These are phyloP conservation scores for Fusarium oxysporum DNA, from an alignment of 2,329 filamentous ascomycete species.

Conservation along the genomic window DNA sequence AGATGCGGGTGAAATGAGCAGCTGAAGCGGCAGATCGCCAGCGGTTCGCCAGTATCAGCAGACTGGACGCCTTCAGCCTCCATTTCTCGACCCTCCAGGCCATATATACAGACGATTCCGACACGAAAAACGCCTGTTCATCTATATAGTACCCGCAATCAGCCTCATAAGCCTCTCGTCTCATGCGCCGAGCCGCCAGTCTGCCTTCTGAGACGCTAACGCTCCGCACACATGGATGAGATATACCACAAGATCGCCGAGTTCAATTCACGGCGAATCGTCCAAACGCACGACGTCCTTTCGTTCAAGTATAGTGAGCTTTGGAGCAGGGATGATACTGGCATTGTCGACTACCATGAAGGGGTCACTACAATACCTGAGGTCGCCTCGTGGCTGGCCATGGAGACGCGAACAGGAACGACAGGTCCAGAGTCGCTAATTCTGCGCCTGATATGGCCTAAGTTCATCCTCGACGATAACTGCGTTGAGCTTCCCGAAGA, in stretches of 20 bases:
- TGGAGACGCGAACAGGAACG: conserved; percentile 24
- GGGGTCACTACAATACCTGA: conserved; percentile 10
- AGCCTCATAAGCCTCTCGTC: neutral
- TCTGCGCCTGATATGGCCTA: conserved; percentile 47
- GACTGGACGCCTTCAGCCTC: neutral
- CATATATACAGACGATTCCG: neutral
- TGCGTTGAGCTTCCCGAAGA: conserved; percentile 43
- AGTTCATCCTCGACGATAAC: conserved; percentile 38
- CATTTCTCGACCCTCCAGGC: neutral
- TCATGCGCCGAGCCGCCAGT: neutral
- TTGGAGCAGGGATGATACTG: conserved; percentile 42
- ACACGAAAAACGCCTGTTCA: neutral
- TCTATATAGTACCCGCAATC: neutral
- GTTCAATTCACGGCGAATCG: conserved; percentile 39
- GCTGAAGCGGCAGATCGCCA: conserved; percentile 14
- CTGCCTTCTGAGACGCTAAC: neutral
- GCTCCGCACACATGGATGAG: conserved; percentile 45
- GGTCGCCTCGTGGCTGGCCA: conserved; percentile 40
- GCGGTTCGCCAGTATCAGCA: conserved; percentile 3
- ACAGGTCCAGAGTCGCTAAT: conserved; percentile 40
- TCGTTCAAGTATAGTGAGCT: conserved; percentile 47
- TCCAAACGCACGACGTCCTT: conserved; percentile 21
- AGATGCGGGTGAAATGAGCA: conserved; percentile 13
- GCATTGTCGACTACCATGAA: conserved; percentile 26
- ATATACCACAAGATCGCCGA: conserved; percentile 48